A percentile compares a stretch with the other conserved stretches of the same genome.
phyloP scores from a whole-genome alignment of 257 asterid genomes.

The Fraxinus excelsior region DNA sequence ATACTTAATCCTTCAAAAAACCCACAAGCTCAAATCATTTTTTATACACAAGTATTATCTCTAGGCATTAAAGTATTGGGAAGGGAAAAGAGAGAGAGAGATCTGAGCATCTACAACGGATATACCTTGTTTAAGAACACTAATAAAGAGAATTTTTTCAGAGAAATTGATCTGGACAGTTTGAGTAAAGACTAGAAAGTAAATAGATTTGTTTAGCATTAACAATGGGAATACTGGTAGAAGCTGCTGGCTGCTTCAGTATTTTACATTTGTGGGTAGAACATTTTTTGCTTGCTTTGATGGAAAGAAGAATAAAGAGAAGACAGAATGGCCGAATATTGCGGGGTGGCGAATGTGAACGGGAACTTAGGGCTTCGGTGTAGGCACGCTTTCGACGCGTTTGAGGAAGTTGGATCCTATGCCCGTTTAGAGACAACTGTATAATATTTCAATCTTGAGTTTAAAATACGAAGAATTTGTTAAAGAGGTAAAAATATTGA shows the following conservation, averaged over 20 bases:
- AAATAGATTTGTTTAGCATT: conserved; percentile 7
- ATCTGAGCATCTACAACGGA: conserved; percentile 20
- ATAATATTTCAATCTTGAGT: too few species aligned
- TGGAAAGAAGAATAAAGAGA: background rate
- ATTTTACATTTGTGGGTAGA: background rate
- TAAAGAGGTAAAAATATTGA: too few species aligned
- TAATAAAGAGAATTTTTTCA: background rate
- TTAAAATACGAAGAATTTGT: too few species aligned
- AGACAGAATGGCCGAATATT: background rate
- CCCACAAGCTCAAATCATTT: conserved; percentile 12
- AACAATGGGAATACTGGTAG: conserved; percentile 26
- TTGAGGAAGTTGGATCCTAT: background rate
- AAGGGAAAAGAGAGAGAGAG: conserved; percentile 18
- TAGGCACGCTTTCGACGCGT: background rate
- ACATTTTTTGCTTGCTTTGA: background rate
- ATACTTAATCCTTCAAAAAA: conserved; percentile 10
- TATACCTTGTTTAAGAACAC: conserved; percentile 21
- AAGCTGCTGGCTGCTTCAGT: conserved; percentile 11
- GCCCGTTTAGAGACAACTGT: background rate
- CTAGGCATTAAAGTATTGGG: background rate
- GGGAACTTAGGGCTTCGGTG: background rate
- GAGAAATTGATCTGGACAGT: background rate
- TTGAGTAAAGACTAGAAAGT: conserved; percentile 5
- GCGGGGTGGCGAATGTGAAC: background rate
- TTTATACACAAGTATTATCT: background rate